phyloP scores from a whole-genome alignment of 169 alveolate genomes.

The Ophryocystis elektroscirrha region DNA sequence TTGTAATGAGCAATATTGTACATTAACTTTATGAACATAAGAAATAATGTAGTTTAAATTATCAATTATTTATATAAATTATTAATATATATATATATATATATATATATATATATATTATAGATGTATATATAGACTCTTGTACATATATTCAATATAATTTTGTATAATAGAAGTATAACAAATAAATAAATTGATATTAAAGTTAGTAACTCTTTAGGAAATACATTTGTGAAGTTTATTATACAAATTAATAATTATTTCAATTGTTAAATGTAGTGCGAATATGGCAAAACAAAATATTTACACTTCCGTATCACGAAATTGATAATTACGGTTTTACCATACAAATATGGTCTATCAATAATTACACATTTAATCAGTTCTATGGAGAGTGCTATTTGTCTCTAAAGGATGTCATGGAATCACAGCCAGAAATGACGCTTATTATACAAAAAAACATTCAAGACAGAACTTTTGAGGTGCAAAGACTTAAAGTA shows the following conservation, averaged over 20 bases:
- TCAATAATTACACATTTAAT: slow-evolving; percentile 24
- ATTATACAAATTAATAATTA: slow-evolving; percentile 1
- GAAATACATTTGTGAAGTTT: neutral
- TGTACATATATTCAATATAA: neutral
- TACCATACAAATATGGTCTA: slow-evolving; percentile 27
- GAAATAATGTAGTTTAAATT: no score
- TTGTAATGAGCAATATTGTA: no score
- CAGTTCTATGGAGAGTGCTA: slow-evolving; percentile 20
- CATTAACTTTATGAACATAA: no score
- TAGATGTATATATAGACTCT: neutral
- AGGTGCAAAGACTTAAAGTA: slow-evolving; percentile 31
- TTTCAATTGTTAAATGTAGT: slow-evolving; percentile 5
- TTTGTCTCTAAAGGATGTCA: slow-evolving; percentile 24
- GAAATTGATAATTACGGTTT: slow-evolving; percentile 25
- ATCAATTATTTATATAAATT: no score
- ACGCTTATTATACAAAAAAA: slow-evolving; percentile 18
- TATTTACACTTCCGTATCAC: slow-evolving; percentile 18
- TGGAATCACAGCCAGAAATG: slow-evolving; percentile 27
- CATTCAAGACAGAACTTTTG: slow-evolving; percentile 21
- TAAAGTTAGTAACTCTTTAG: neutral
- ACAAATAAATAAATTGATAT: neutral
- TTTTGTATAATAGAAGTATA: neutral
- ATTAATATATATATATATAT: no score
- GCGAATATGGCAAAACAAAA: slow-evolving; percentile 18
- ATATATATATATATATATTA: no score